phyloP scores from a whole-genome alignment of 768 basidiomycete species.

The Termitomyces sp. region DNA sequence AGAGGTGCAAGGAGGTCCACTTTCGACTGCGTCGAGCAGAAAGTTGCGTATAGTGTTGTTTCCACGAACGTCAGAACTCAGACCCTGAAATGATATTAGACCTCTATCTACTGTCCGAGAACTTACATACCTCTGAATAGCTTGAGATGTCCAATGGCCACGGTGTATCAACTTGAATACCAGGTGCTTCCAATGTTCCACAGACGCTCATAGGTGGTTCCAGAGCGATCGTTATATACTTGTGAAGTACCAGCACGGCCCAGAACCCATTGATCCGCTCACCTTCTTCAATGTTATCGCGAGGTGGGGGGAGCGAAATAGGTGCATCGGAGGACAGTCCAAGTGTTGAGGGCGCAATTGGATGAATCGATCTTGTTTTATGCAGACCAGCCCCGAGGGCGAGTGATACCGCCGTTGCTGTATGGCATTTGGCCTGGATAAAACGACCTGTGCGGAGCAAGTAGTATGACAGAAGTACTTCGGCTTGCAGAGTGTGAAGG shows the following conservation, averaged over 20 bases:
- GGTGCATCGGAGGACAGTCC: constrained; percentile 42
- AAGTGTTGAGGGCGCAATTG: constrained; percentile 34
- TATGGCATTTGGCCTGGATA: constrained; percentile 60
- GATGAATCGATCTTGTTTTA: constrained; percentile 38
- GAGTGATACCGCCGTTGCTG: constrained; percentile 51
- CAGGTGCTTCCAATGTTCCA: constrained; percentile 50
- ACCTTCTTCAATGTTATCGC: constrained; percentile 55
- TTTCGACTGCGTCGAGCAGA: constrained; percentile 34
- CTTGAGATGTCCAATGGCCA: constrained; percentile 46
- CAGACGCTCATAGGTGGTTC: constrained; percentile 54
- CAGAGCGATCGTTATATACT: constrained; percentile 51
- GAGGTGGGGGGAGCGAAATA: constrained; percentile 38
- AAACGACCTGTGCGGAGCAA: constrained; percentile 59
- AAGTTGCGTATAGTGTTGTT: constrained; percentile 51
- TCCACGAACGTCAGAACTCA: constrained; percentile 43
- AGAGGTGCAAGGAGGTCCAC: constrained; percentile 33
- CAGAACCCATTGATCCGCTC: constrained; percentile 70
- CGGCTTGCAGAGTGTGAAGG: constrained; percentile 56
- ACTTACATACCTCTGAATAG: constrained; percentile 36
- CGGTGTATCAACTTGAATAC: constrained; percentile 50
- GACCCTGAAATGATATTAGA: constrained; percentile 31
- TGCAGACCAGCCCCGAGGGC: constrained; percentile 49
- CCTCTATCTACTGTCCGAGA: constrained; percentile 12
- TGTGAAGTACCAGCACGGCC: constrained; percentile 59
- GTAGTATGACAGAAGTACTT: constrained; percentile 65